Conservation (phyloP, 148 eudicot species). For the Silene latifolia region DNA sequence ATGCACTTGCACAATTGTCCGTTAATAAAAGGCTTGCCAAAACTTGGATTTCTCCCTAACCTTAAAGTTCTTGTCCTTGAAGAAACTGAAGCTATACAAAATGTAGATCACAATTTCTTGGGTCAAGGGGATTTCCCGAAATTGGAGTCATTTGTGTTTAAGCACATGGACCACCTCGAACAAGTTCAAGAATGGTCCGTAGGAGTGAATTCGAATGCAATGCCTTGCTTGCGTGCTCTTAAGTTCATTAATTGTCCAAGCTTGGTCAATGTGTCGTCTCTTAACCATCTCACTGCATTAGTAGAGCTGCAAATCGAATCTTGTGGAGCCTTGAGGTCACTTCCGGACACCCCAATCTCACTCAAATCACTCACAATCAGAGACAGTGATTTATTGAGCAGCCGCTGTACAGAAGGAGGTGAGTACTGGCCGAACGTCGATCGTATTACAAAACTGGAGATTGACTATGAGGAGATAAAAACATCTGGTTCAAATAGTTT, state of each 20-base stretch:
- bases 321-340: not conserved
- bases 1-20: not conserved
- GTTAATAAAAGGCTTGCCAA: not conserved
- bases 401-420: not conserved
- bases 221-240: constrained; percentile 2
- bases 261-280: not conserved
- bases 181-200: not conserved
- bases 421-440: not conserved
- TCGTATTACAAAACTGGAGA: not conserved
- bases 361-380: constrained; percentile 5
- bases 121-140: not conserved
- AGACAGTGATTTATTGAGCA: not conserved
- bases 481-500: not conserved
- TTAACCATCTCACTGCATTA: not conserved
- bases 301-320: not conserved
- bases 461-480: not conserved
- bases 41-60: not conserved
- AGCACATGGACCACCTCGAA: constrained; percentile 10
- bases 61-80: constrained; percentile 7
- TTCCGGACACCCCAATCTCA: constrained; percentile 8
- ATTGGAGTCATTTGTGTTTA: constrained; percentile 5
- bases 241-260: not conserved
- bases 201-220: not conserved
- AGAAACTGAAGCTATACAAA: not conserved
- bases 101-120: not conserved